These are phyloP conservation scores for Acanthamoeba culbertsoni DNA, from an alignment of 208 protist genomes.

Conservation along the genomic window DNA sequence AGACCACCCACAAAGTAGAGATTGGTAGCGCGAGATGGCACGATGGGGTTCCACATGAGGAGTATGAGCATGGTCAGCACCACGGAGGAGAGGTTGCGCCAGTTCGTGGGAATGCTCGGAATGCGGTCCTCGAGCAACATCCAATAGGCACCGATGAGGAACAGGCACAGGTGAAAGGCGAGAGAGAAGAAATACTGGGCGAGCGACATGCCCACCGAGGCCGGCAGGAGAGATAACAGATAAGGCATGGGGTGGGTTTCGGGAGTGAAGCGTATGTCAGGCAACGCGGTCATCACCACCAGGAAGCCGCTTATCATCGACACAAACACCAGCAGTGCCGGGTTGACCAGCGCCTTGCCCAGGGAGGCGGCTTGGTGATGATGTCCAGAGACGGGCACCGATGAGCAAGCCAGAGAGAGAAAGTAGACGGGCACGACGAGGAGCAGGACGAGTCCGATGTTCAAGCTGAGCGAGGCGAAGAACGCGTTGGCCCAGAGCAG, in stretches of 20 bases:
- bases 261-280: background rate
- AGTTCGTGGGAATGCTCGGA: background rate
- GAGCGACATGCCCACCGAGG: background rate
- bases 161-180: slow-evolving; percentile 18
- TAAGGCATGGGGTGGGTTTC: background rate
- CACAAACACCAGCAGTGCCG: slow-evolving; percentile 3
- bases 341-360: slow-evolving; percentile 1
- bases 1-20: background rate
- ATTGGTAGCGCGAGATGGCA: background rate
- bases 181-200: slow-evolving; percentile 28
- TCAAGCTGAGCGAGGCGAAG: slow-evolving; percentile 7
- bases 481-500: slow-evolving; percentile 1
- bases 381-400: background rate
- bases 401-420: background rate
- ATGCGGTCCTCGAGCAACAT: background rate
- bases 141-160: background rate
- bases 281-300: slow-evolving; percentile 3
- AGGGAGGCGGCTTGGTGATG: background rate
- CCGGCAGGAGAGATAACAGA: background rate
- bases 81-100: background rate
- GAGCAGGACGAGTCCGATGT: slow-evolving; percentile 9
- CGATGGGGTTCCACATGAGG: background rate
- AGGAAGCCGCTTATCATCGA: slow-evolving; percentile 19
- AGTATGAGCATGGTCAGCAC: background rate
- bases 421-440: background rate